Evolutionary conservation across 2,329 filamentous ascomycete genomes (phyloP).

Genomic region (Fusarium sp.): DNA sequence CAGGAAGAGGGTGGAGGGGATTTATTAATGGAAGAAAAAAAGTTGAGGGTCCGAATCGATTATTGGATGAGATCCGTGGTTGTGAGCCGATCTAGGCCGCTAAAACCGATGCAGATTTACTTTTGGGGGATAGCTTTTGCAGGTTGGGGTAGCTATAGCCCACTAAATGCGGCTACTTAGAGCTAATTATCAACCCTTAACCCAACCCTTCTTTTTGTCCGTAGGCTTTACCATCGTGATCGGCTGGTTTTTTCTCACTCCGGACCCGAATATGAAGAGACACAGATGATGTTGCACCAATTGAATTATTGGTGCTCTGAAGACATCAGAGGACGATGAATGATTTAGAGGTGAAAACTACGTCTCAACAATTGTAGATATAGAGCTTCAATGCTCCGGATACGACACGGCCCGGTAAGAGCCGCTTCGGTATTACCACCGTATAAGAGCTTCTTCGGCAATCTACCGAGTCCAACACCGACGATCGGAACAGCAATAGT

Average conservation of each 20-base stretch:
- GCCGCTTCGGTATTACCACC: slow-evolving; percentile 14
- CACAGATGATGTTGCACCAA: neutral
- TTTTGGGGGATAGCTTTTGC: slow-evolving; percentile 24
- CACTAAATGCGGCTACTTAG: slow-evolving; percentile 19
- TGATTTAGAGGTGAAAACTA: neutral
- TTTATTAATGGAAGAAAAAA: slow-evolving; percentile 21
- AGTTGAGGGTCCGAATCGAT: slow-evolving; percentile 1
- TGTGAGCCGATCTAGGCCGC: slow-evolving; percentile 42
- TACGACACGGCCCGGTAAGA: slow-evolving; percentile 6
- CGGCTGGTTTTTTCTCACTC: neutral
- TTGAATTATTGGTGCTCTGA: neutral
- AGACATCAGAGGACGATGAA: neutral
- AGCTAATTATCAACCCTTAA: slow-evolving; percentile 1
- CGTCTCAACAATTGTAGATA: neutral
- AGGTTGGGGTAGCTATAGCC: slow-evolving; percentile 26
- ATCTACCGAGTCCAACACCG: slow-evolving; percentile 7
- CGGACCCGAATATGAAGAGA: neutral
- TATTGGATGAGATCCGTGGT: slow-evolving; percentile 7
- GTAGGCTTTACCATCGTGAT: neutral
- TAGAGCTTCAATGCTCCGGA: neutral
- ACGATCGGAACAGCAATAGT: slow-evolving; percentile 12
- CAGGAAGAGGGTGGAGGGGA: slow-evolving; percentile 24
- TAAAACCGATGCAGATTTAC: slow-evolving; percentile 33
- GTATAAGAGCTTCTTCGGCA: slow-evolving; percentile 3
- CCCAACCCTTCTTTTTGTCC: neutral